Evolutionary conservation across 2,329 filamentous ascomycete genomes (phyloP).

Genomic region (Botrytis byssoidea): DNA sequence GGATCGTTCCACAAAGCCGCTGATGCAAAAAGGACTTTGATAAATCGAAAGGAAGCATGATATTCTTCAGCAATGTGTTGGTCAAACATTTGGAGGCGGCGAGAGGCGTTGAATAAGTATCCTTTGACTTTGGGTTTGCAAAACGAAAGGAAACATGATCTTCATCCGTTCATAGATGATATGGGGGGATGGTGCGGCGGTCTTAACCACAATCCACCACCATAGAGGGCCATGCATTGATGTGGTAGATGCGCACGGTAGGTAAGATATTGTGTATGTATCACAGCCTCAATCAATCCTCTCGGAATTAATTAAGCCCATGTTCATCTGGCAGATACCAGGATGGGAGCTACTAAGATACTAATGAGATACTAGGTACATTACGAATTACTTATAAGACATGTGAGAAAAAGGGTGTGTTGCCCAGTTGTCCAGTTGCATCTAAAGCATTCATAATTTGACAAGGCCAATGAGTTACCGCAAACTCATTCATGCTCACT

Average conservation of each 20-base stretch:
- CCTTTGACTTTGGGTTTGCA: background rate
- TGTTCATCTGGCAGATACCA: slow-evolving; percentile 18
- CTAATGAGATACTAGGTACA: slow-evolving; percentile 5
- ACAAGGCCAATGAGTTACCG: background rate
- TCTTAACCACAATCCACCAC: slow-evolving; percentile 11
- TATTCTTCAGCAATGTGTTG: background rate
- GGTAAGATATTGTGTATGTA: slow-evolving; percentile 17
- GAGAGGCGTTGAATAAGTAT: background rate
- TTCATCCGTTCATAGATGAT: background rate
- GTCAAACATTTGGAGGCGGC: background rate
- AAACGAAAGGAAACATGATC: background rate
- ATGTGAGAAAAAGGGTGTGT: background rate
- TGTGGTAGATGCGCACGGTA: slow-evolving; percentile 9
- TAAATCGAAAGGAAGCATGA: background rate
- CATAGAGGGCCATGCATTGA: slow-evolving; percentile 5
- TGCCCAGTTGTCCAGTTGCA: background rate
- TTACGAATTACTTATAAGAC: background rate
- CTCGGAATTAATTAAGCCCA: slow-evolving; percentile 16
- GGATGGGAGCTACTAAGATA: background rate
- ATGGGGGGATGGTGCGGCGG: slow-evolving; percentile 2
- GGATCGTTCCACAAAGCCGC: background rate
- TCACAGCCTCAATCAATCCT: slow-evolving; percentile 19
- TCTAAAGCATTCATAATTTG: background rate
- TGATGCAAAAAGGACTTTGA: background rate
- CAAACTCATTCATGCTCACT: slow-evolving; percentile 2